phyloP scores from a whole-genome alignment of 768 basidiomycete genomes.

The Dacryopinax spathularia region DNA sequence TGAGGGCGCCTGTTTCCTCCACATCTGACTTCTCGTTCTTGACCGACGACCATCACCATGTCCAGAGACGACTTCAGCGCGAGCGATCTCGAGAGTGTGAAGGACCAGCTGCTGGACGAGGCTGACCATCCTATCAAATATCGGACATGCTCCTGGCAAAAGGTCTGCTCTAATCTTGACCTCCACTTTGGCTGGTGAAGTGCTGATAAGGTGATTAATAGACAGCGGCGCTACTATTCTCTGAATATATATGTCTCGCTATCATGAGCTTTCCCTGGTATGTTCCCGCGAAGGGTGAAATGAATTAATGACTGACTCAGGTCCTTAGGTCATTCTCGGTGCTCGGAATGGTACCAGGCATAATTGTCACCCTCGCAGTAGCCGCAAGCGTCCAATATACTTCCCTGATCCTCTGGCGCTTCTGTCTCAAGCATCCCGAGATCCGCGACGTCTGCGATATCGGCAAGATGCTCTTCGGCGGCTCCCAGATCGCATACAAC shows the following conservation, averaged over 20 bases:
- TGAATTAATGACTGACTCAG: background rate
- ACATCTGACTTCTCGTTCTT: background rate
- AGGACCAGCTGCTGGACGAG: constrained; percentile 12
- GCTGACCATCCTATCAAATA: constrained; percentile 26
- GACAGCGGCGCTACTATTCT: constrained; percentile 34
- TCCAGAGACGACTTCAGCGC: background rate
- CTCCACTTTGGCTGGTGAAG: background rate
- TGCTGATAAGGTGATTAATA: constrained; percentile 10
- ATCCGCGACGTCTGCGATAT: constrained; percentile 40
- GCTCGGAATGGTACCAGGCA: constrained; percentile 32
- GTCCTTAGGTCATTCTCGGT: constrained; percentile 26
- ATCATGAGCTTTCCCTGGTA: constrained; percentile 30
- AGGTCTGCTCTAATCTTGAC: constrained; percentile 20
- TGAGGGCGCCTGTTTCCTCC: no score
- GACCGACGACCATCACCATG: background rate
- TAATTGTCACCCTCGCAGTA: constrained; percentile 30
- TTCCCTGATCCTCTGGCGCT: constrained; percentile 35
- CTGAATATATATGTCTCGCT: constrained; percentile 35
- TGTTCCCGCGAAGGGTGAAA: constrained; percentile 13
- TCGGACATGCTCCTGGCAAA: constrained; percentile 36
- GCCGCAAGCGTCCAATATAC: constrained; percentile 33
- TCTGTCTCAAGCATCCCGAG: constrained; percentile 37
- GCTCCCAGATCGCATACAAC: constrained; percentile 36
- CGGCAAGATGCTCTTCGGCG: constrained; percentile 34
- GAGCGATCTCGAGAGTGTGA: background rate